Evolutionary conservation across 2,329 filamentous ascomycete genomes (phyloP).

Genomic region (Cryphonectria japonica): DNA sequence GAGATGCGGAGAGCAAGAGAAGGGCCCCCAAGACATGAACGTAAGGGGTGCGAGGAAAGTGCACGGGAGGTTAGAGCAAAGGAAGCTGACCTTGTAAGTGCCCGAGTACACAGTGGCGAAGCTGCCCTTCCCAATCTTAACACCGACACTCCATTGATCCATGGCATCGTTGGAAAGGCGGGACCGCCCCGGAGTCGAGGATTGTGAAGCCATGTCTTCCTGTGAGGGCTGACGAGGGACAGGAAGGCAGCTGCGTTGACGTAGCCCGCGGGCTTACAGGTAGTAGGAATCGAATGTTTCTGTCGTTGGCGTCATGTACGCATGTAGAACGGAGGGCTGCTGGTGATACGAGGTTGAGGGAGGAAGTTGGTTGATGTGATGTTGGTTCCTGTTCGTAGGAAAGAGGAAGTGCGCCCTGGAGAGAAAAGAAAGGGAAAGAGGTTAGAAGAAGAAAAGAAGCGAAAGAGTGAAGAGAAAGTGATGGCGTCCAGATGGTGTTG

Average conservation of each 20-base stretch:
- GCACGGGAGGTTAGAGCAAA: constrained; percentile 22
- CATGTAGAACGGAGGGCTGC: constrained; percentile 24
- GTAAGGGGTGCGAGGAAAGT: not conserved
- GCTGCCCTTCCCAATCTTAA: constrained; percentile 95
- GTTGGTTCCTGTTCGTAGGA: constrained; percentile 30
- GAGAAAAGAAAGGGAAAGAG: not conserved
- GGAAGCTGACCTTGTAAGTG: constrained; percentile 72
- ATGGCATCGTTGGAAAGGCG: constrained; percentile 48
- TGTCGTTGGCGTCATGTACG: constrained; percentile 39
- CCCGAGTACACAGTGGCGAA: constrained; percentile 95
- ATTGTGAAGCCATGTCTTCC: constrained; percentile 37
- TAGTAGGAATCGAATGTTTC: constrained; percentile 35
- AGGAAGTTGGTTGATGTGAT: constrained; percentile 19
- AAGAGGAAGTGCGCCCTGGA: constrained; percentile 31
- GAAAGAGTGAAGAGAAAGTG: constrained; percentile 5
- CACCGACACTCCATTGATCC: constrained; percentile 79
- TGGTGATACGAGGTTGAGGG: constrained; percentile 29
- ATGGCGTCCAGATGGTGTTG: constrained; percentile 21
- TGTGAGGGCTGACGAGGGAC: constrained; percentile 33
- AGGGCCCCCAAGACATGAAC: not conserved
- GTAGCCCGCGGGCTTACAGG: constrained; percentile 39
- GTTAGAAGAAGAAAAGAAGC: constrained; percentile 1
- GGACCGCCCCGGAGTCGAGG: constrained; percentile 34
- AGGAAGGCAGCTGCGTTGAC: constrained; percentile 33
- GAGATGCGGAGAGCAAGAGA: not conserved